Evolutionary conservation across 2,329 filamentous ascomycete genomes (phyloP), one percentile per base, ranked within the genome.

Genomic region (Pseudocercospora cruenta): DNA sequence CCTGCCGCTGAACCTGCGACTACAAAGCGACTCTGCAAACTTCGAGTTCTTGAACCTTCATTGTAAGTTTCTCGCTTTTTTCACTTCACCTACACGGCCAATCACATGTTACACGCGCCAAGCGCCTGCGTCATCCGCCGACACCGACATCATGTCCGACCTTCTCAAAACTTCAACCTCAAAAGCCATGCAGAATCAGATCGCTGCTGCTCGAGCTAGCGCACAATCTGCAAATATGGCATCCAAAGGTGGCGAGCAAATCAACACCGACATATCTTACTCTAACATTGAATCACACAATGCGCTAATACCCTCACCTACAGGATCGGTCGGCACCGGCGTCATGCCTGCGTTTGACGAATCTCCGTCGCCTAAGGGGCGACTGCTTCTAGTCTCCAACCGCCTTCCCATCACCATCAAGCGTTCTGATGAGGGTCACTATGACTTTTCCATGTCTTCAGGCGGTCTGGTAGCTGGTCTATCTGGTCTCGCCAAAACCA

Each of bases 341-440:
- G 62, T 43, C 26, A 78, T 79, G 75, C 71, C 76, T 57, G 63
- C 74, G 62, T 74, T 75, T 63, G 75, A 77, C 69, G 76, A 78
- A 26, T 61, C 67, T 36, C 67, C 72, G 43, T 62, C 73, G 68
- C 73, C 74, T 47, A 78, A 80, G 64, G 82, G 82, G 49, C 81
- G 87, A 58, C 85, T 97, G 61, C 87, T 97, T 60, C 89, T 98
- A 57, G 90, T 97, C 73, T 97, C 94, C 39, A 99, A 99, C 79
- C 92, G 95, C 62, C 86, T 98, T 49, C 94, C 95, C 65, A 96
- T 98, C 79, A 98, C 94, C 70, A 96, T 98, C 82, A 97, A 97
- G 83, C 90, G 92, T 72, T 90, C 90, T 61, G 92, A 95, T 60
- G 92, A 97, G 84, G 94, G 93, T 75, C 90, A 91, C 78, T 99